Evolutionary conservation across 352 stramenopile species (phyloP), one percentile per base, ranked within the genome.

Genomic region (Plasmopara halstedii): DNA sequence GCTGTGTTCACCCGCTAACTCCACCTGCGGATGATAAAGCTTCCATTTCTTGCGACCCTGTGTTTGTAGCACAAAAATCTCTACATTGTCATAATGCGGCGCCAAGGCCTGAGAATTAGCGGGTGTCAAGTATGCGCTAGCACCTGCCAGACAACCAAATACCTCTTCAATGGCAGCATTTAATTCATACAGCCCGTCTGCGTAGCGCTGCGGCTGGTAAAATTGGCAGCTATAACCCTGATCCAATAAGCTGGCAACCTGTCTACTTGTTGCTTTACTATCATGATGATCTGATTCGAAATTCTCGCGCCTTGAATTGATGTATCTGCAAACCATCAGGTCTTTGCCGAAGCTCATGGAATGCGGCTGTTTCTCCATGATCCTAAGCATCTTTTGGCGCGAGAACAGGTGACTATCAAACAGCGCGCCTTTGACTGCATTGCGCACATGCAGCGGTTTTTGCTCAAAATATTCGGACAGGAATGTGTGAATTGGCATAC

Each of bases 1-100:
- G 64, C 77, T 90, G 55, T 89, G 76, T 53, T 91, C 80, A 22
- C 78, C 78, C 4, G 83, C 64, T 25, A 94, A 44, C 43, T 88
- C 73, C 2, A 82, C 62, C 23, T 88, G 54, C 13, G 80, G 80
- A 27, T 70, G 67, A 42, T 94, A 94, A 10, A 94, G 65, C 60
- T 92, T 90, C 83, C 83, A 94, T 58, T 88, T 82, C 58, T 94
- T 94, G n/a, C 70, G 59, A 7, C 83, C 80, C 56, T 94, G 63
- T 1, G 83, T 94, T 56, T 94, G 78, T 11, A 89, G 53, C 22
- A 94, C 77, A 60, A 94, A 94, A 17, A 92, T 80, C 43, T 94
- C 83, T 11, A 94, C 80, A 32, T 94, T 78, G 22, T 94, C 83
- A 42, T 94, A 66, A 50, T 94, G 80, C 4, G 83, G 83, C 10